Evolutionary conservation across 2,329 filamentous ascomycete genomes (phyloP), one percentile per base, ranked within the genome.

Genomic region (Botrytis fragariae): DNA sequence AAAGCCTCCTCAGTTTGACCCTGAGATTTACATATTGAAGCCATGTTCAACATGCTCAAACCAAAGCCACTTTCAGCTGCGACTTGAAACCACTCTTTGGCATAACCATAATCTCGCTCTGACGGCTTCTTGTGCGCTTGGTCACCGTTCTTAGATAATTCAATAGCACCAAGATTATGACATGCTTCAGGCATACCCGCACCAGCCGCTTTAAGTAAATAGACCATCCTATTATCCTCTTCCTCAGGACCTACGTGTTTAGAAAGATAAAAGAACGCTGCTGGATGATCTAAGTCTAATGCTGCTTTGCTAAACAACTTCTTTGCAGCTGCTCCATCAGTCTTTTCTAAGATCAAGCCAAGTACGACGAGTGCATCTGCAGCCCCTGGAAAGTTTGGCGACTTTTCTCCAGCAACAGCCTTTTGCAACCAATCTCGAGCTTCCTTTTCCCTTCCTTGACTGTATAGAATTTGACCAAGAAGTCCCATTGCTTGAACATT

Each of bases 181-280:
- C 69, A 77, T n/a, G 80, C 80, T 51, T 79, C 79, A 2, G 72
- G 18, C 32, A 81, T 74, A 2, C 80, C 80, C 0, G 78, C 77
- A 1, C 74, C 74, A 16, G 80, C 80, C 32, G 80, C 80, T 74
- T 81, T 80, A 3, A 79, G 63, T 16, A 81, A 45, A 72, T 79
- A 81, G 0, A 75, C 68, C 51, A 78, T 69, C 20, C 48, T 39
- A 39, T 79, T 74, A 14, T 75, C 68, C 18, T 63, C n/a, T 10
- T 78, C 78, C 0, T 72, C 74, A 14, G 74, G 48, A 29, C 73
- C 70, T 59, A 77, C 51, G 2, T 78, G 44, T 32, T 77, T 69
- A 4, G 79, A 78, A n/a, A 81, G 76, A 45, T 79, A 77, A 71
- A 79, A 81, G 70, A 80, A 81, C 9, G 75, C 80, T 10, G 60